These are phyloP conservation scores for Kodamaea nitidulidarum DNA, from an alignment of 805 yeast genomes.

Conservation along the genomic window DNA sequence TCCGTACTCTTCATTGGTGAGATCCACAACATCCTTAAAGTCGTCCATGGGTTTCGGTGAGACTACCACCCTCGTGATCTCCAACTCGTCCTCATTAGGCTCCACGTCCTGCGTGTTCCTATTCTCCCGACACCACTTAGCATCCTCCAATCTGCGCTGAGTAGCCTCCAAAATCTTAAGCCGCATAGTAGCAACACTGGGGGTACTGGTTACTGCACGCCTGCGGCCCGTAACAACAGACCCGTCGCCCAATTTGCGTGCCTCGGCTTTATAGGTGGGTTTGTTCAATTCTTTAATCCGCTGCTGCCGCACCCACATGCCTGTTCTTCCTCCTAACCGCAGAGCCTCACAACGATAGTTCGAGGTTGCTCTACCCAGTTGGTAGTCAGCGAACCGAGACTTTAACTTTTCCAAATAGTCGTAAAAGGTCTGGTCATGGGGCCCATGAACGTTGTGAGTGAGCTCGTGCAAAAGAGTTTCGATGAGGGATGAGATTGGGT, in stretches of 20 bases:
- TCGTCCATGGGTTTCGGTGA: no score
- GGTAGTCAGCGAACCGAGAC: constrained; percentile 44
- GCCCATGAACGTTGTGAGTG: constrained; percentile 73
- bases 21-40: constrained; percentile 13
- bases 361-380: constrained; percentile 43
- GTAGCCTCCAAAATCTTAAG: constrained; percentile 58
- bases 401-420: constrained; percentile 57
- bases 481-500: constrained; percentile 60
- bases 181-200: constrained; percentile 23
- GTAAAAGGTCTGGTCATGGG: constrained; percentile 75
- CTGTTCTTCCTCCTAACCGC: constrained; percentile 37
- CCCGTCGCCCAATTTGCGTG: constrained; percentile 27
- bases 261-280: constrained; percentile 39
- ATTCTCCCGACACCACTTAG: constrained; percentile 42
- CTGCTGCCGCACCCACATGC: constrained; percentile 25
- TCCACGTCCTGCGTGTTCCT: constrained; percentile 24
- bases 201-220: not conserved
- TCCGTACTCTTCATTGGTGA: constrained; percentile 13
- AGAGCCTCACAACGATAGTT: constrained; percentile 49
- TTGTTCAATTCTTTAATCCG: constrained; percentile 40
- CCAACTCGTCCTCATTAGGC: constrained; percentile 46
- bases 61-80: constrained; percentile 19
- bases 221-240: constrained; percentile 1
- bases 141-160: constrained; percentile 52
- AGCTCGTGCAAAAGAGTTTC: constrained; percentile 89